Evolutionary conservation across 2,329 filamentous ascomycete species (phyloP).

Genomic region (Didymella lethalis): DNA sequence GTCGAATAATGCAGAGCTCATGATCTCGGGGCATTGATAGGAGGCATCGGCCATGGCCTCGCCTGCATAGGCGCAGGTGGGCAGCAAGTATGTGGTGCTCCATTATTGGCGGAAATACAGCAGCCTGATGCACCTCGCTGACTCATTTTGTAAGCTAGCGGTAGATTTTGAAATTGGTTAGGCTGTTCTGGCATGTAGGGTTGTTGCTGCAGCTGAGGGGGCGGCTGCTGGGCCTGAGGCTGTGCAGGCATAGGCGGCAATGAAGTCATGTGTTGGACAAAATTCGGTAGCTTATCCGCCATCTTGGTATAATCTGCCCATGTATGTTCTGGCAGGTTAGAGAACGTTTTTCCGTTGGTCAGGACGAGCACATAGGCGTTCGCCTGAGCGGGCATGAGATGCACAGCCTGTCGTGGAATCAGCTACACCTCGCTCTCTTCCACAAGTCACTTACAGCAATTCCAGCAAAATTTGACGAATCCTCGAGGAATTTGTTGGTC

Average conservation of each 20-base stretch:
- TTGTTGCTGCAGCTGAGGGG: neutral
- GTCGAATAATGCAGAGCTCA: neutral
- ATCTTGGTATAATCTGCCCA: slow-evolving; percentile 47
- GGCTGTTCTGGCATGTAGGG: neutral
- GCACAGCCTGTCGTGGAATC: slow-evolving; percentile 31
- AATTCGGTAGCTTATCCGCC: slow-evolving; percentile 32
- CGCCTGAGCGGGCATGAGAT: slow-evolving; percentile 39
- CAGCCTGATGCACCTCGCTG: slow-evolving; percentile 6
- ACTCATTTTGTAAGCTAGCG: slow-evolving; percentile 7
- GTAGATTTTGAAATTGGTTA: neutral
- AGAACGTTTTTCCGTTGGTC: slow-evolving; percentile 40
- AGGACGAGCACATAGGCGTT: slow-evolving; percentile 41
- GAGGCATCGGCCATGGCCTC: slow-evolving; percentile 12
- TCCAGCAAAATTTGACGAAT: slow-evolving; percentile 30
- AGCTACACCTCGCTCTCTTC: neutral
- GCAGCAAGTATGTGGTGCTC: slow-evolving; percentile 9
- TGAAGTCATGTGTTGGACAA: slow-evolving; percentile 31
- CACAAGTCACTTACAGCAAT: slow-evolving; percentile 33
- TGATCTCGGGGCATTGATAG: neutral
- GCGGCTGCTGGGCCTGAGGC: neutral
- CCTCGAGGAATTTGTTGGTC: slow-evolving; percentile 40
- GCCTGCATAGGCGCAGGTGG: slow-evolving; percentile 5
- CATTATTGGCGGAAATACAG: neutral
- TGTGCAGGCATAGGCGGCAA: slow-evolving; percentile 36
- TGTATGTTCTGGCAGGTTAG: slow-evolving; percentile 44